A percentile compares a stretch with the other conserved stretches of the same genome.
Conservation (phyloP, 176 grass and related monocot genomes). For the Chloris gayana region DNA sequence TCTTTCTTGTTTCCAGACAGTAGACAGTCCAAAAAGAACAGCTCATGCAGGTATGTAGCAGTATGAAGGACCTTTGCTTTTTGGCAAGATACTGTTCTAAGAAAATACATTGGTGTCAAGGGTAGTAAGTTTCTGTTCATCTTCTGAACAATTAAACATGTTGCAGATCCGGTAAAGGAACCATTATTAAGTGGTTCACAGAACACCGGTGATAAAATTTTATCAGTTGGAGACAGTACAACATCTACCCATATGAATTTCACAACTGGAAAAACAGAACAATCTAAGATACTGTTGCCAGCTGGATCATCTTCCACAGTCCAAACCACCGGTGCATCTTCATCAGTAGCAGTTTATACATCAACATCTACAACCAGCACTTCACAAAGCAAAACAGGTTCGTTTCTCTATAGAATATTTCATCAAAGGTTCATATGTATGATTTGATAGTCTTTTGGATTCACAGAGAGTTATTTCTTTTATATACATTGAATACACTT, state of each 20-base stretch:
- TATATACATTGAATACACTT: neutral
- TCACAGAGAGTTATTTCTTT: neutral
- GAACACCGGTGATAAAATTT: neutral
- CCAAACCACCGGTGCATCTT: neutral
- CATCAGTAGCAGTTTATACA: slow-evolving; percentile 5
- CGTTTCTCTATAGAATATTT: slow-evolving; percentile 26
- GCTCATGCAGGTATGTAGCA: slow-evolving; percentile 27
- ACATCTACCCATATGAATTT: neutral
- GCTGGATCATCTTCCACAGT: slow-evolving; percentile 16
- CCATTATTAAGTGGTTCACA: slow-evolving; percentile 14
- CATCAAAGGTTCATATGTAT: neutral
- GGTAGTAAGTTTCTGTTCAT: neutral
- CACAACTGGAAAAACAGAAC: slow-evolving; percentile 23
- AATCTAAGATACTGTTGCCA: neutral
- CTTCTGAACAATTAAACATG: slow-evolving; percentile 26
- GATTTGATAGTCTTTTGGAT: neutral
- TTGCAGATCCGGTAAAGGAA: slow-evolving; percentile 29
- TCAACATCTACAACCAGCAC: neutral
- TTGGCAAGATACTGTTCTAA: neutral
- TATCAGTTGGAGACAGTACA: neutral
- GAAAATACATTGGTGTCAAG: neutral
- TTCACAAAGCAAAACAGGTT: slow-evolving; percentile 15
- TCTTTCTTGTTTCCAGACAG: slow-evolving; percentile 63
- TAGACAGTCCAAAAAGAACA: slow-evolving; percentile 40
- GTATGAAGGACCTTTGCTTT: neutral